Conservation (phyloP, 768 basidiomycete species). For the Lyophyllum decastes region DNA sequence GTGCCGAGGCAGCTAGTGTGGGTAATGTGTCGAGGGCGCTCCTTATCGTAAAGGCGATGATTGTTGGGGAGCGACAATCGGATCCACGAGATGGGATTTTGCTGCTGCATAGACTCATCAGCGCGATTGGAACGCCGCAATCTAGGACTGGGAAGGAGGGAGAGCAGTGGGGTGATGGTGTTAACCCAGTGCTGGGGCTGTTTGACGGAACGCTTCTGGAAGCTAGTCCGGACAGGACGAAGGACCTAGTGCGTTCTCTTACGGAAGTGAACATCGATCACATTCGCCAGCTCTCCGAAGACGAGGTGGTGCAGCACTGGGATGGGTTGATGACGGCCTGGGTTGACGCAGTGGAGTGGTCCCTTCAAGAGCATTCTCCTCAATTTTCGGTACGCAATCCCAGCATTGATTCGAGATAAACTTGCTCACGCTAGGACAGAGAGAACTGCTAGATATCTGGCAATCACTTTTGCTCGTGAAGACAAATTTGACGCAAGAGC, state of each 20-base stretch:
- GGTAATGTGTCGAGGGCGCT: slow-evolving; percentile 35
- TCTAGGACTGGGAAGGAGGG: slow-evolving; percentile 3
- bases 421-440: slow-evolving; percentile 25
- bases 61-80: slow-evolving; percentile 21
- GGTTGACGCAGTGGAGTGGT: slow-evolving; percentile 27
- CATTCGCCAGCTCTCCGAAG: slow-evolving; percentile 35
- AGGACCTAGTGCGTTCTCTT: slow-evolving; percentile 26
- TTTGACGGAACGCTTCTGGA: slow-evolving; percentile 47
- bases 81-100: slow-evolving; percentile 32
- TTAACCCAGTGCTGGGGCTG: slow-evolving; percentile 33
- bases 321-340: slow-evolving; percentile 38
- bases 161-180: slow-evolving; percentile 12
- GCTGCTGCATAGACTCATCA: slow-evolving; percentile 37
- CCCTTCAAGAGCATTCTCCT: slow-evolving; percentile 11
- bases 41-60: slow-evolving; percentile 39
- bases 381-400: slow-evolving; percentile 22
- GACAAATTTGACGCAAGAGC: slow-evolving; percentile 41
- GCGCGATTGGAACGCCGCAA: slow-evolving; percentile 23
- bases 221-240: slow-evolving; percentile 24
- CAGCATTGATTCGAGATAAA: neutral
- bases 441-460: slow-evolving; percentile 48
- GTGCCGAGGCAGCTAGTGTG: neutral
- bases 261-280: slow-evolving; percentile 19
- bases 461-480: slow-evolving; percentile 55
- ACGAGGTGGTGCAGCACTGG: slow-evolving; percentile 41